Percentiles rank a stretch among this genome's conserved stretches.
phyloP scores from a whole-genome alignment of 2,329 filamentous ascomycete species.

The Pezicula radicicola region DNA sequence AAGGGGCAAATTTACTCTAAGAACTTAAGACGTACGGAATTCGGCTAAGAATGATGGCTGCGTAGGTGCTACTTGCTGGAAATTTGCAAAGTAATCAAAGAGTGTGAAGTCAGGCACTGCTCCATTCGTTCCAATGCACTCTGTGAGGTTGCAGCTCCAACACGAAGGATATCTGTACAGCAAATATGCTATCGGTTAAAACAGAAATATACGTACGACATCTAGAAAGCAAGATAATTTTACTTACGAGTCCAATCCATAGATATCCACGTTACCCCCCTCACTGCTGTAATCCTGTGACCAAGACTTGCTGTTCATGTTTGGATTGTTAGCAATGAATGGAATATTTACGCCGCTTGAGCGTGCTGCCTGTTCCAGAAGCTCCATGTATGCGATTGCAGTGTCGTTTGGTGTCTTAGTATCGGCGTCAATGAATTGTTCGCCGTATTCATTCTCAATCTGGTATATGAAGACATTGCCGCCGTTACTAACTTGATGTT shows the following conservation, averaged over 20 bases:
- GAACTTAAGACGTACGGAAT: conserved; percentile 33
- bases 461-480: conserved; percentile 54
- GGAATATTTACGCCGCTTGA: conserved; percentile 56
- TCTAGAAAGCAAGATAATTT: too few species aligned
- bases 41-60: conserved; percentile 49
- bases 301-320: conserved; percentile 56
- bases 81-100: conserved; percentile 30
- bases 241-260: conserved; percentile 44
- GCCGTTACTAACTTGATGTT: conserved; percentile 54
- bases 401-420: conserved; percentile 45
- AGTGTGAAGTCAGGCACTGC: conserved; percentile 48
- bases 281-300: conserved; percentile 55
- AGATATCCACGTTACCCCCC: conserved; percentile 53
- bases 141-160: conserved; percentile 53
- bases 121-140: conserved; percentile 59
- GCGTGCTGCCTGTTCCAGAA: conserved; percentile 50
- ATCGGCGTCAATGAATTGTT: conserved; percentile 38
- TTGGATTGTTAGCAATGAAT: conserved; percentile 56
- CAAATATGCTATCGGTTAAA: too few species aligned
- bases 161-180: too few species aligned
- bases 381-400: conserved; percentile 53
- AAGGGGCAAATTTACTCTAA: too few species aligned
- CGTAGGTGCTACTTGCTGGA: conserved; percentile 20
- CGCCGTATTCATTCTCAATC: conserved; percentile 53
- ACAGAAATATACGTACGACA: too few species aligned